These are phyloP conservation scores for Ceratopteris richardii DNA, from an alignment of 75 land plant species.

Conservation along the genomic window DNA sequence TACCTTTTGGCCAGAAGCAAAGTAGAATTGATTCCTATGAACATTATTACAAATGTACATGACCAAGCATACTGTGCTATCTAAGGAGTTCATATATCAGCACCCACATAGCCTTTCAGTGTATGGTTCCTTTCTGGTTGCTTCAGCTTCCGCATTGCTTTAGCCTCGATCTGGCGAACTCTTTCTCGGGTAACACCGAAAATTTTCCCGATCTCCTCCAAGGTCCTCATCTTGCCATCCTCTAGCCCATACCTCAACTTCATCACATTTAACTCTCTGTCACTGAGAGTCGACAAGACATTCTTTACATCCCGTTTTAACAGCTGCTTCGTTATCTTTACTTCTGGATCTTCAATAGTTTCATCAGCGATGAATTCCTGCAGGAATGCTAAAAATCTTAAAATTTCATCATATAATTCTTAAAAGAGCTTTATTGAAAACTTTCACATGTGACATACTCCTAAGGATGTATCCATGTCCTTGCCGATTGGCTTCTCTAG, in stretches of 20 bases:
- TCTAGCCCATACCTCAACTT: constrained; percentile 52
- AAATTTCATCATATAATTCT: not conserved
- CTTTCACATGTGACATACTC: constrained; percentile 11
- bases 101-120: constrained; percentile 19
- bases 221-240: constrained; percentile 40
- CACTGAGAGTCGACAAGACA: constrained; percentile 33
- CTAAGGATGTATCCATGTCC: constrained; percentile 12
- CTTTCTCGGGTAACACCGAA: constrained; percentile 57
- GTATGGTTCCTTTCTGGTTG: constrained; percentile 16
- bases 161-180: constrained; percentile 54
- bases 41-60: too few relatives aligned
- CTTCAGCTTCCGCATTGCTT: constrained; percentile 48
- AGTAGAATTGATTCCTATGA: too few relatives aligned
- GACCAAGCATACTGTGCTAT: too few relatives aligned
- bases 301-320: constrained; percentile 36
- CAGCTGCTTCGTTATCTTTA: constrained; percentile 26
- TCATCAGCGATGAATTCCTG: constrained; percentile 61
- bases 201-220: constrained; percentile 51
- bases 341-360: constrained; percentile 31
- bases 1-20: too few relatives aligned
- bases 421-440: not conserved
- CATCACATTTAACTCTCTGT: constrained; percentile 56
- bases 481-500: constrained; percentile 25
- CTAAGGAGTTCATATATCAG: not conserved
- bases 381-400: constrained; percentile 7